Evolutionary conservation across 352 stramenopile genomes (phyloP).

Genomic region (Pythium aristosporum): DNA sequence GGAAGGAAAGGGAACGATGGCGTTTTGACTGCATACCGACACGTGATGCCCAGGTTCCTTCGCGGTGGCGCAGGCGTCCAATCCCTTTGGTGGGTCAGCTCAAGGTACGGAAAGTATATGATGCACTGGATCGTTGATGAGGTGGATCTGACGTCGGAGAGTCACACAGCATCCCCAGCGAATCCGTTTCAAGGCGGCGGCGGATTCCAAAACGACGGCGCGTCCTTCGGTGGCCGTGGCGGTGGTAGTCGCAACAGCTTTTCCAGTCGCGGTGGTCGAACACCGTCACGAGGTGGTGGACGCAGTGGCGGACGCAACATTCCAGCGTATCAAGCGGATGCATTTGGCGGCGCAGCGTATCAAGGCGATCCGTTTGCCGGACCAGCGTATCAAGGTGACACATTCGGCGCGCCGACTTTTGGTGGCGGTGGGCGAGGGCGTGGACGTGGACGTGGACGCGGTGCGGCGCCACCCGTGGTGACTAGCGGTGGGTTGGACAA

Average conservation of each 20-base stretch:
- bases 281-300: slow-evolving; percentile 10
- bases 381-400: neutral
- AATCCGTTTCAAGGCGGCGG: slow-evolving; percentile 26
- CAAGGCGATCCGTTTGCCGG: neutral
- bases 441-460: neutral
- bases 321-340: neutral
- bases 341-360: neutral
- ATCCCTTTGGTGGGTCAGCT: slow-evolving; percentile 19
- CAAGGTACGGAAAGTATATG: slow-evolving; percentile 15
- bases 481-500: slow-evolving; percentile 10
- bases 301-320: slow-evolving; percentile 9
- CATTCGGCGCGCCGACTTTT: neutral
- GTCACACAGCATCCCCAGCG: slow-evolving; percentile 14
- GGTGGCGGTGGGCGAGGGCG: neutral
- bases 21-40: slow-evolving; percentile 18
- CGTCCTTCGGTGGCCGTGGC: slow-evolving; percentile 13
- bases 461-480: neutral
- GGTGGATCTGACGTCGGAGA: neutral
- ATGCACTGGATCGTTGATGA: neutral
- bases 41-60: slow-evolving; percentile 27
- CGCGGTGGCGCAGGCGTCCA: slow-evolving; percentile 12
- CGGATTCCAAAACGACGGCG: slow-evolving; percentile 2
- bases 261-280: slow-evolving; percentile 14
- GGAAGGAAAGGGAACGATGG: neutral
- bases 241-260: slow-evolving; percentile 10